phyloP scores from a whole-genome alignment of 108 stramenopile genomes.

The Fragilariopsis cylindrus region DNA sequence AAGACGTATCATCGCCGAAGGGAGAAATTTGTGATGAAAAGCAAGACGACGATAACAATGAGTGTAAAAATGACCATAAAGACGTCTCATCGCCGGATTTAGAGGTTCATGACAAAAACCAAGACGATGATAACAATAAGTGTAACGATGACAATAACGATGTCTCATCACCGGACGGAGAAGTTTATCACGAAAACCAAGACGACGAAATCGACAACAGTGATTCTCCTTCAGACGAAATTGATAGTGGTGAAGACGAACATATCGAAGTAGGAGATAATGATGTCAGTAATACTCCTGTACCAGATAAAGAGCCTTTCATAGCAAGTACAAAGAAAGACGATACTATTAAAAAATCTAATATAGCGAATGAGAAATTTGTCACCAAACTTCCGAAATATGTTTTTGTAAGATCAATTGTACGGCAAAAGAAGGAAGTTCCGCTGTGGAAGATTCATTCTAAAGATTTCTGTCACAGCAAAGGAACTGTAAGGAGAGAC shows the following conservation, averaged over 20 bases:
- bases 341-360: not conserved
- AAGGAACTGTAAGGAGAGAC: not conserved
- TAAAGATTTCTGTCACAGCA: not conserved
- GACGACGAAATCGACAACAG: not conserved
- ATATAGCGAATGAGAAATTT: not conserved
- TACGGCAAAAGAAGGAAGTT: not conserved
- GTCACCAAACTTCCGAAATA: not conserved
- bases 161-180: not conserved
- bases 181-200: no score
- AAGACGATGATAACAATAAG: not conserved
- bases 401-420: not conserved
- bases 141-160: not conserved
- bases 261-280: not conserved
- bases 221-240: not conserved
- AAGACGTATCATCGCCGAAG: not conserved
- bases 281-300: no score
- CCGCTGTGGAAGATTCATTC: constrained; percentile 9
- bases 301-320: no score
- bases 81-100: not conserved
- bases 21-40: no score
- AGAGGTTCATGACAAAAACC: not conserved
- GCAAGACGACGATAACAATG: not conserved
- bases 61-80: not conserved
- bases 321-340: not conserved
- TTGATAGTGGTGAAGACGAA: not conserved